Percentiles rank a stretch among this genome's conserved stretches.
Conservation (phyloP, 2,329 filamentous ascomycete genomes). For the Pseudocercospora fuligena region DNA sequence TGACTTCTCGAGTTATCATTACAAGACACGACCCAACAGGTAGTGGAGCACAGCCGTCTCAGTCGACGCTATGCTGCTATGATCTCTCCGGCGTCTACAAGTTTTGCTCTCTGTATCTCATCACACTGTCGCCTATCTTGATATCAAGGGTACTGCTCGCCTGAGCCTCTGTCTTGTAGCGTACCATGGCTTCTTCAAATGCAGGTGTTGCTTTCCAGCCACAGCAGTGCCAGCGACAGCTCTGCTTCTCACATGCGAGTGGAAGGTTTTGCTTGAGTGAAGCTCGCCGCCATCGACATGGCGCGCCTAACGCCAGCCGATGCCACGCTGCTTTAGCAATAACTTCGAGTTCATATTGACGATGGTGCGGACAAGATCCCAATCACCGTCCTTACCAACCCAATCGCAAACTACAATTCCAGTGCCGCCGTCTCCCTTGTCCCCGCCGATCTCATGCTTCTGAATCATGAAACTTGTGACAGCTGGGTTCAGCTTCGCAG, state of each 20-base stretch:
- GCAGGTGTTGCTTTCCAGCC: neutral
- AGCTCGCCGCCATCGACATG: neutral
- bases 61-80: neutral
- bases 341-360: conserved; percentile 77
- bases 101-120: neutral
- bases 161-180: neutral
- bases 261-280: neutral
- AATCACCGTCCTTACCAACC: conserved; percentile 85
- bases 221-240: neutral
- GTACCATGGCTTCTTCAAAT: neutral
- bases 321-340: conserved; percentile 30
- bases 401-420: conserved; percentile 93
- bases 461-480: conserved; percentile 64
- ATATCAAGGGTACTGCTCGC: neutral
- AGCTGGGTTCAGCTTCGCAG: conserved; percentile 82
- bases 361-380: conserved; percentile 85
- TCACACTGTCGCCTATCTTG: neutral
- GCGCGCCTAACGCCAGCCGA: conserved; percentile 27
- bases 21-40: neutral
- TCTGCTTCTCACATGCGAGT: neutral
- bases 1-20: neutral
- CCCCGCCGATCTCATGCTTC: conserved; percentile 51
- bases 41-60: neutral
- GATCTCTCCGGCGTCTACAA: neutral
- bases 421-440: conserved; percentile 64